Base-by-base conservation (phyloP, 768 basidiomycete genomes). In the Leccinum uliginosum region DNA sequence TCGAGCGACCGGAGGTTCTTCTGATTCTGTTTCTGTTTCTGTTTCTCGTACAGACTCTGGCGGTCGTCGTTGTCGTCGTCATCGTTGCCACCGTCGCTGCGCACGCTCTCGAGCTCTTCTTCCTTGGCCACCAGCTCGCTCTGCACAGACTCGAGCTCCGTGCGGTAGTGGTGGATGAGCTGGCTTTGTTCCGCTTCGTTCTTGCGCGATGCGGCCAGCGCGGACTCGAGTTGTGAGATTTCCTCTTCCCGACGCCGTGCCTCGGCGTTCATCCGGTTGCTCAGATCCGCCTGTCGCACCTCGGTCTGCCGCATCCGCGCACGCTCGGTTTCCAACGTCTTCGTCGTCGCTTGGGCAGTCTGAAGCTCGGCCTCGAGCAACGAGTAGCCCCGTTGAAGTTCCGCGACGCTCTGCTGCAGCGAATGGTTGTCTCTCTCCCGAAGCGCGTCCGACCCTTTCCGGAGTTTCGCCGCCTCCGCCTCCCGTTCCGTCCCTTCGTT, bases 121-220 rank as follows among this genome's bases (percentile, higher is more conserved):
- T 88, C 86, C 62, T 83, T 85, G 53, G 76, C 73, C 44, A 68
- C 69, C 29, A 90, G 69, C 59, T 91, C 87, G 51, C 75, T 71
- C 19, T 83, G 83, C 32, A 91, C 78, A n/a, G 72, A 58, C 72
- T 92, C 90, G 56, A 89, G 78, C 65, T 92, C 91, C 54, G 80
- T 79, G 58, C 84, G 83, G 6, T 85, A 83, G 55, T 80, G 79
- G 54, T 79, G 75, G 56, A 91, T 74, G 70, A 88, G 80, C 35
- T 80, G 82, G 34, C 78, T 76, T 51, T 84, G 82, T 69, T 92
- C 89, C 4, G 82, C 80, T 72, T 84, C 71, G 47, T 73, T 74
- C 44, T 64, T 71, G 58, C 71, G 68, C 43, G 69, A 71, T 44
- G 82, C 81, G 6, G 80, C 76, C 27, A 89, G 64, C 55, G 86